Evolutionary conservation across 176 grass and related monocot species (phyloP), one percentile per base, ranked within the genome.

Genomic region (Melocanna baccifera): DNA sequence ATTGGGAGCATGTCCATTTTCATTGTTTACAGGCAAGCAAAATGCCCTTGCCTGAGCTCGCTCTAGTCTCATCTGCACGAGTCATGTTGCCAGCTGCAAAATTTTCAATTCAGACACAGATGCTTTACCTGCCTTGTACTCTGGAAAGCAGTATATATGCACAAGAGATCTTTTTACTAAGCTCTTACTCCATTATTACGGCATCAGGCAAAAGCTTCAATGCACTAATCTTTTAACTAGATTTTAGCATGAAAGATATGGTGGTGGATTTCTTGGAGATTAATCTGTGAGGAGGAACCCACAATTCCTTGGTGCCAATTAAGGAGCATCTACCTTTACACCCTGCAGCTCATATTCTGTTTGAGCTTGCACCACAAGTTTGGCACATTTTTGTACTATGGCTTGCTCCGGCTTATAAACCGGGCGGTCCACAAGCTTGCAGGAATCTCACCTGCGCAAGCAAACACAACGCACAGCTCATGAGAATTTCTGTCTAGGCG

Each of bases 261-360:
- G 8, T 71, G 14, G 6, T 57, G 9, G 26, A 66, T 73, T 79
- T 65, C 19, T 34, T 6, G 2, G 59, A 7, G 51, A 71, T 62
- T 79, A 86, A 86, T 71, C 75, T 71, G 39, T 51, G 51, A 6
- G n/a, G 51, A 77, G 41, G 55, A 83, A 89, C 22, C 87, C 7
- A 2, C 57, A 32, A 51, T 67, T 75, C 76, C 83, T 85, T 85
- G 76, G n/a, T 50, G 56, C 82, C 77, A 32, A 55, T 69, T 5
- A 23, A 79, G 78, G 71, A 51, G 90, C 73, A 88, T 88, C 86
- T 86, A 8, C 69, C 84, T 83, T 87, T 90, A 90, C 89, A 90
- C 58, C 84, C 58, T 82, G 74, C 81, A 56, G 18, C 61, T 42
- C 65, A 85, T 71, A 86, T 91, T 82, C 90, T 20, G 32, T 30